Percentiles rank a stretch among this genome's conserved stretches.
phyloP scores from a whole-genome alignment of 225 moss, liverwort and hornwort species.

The Sphagnum tenellum region DNA sequence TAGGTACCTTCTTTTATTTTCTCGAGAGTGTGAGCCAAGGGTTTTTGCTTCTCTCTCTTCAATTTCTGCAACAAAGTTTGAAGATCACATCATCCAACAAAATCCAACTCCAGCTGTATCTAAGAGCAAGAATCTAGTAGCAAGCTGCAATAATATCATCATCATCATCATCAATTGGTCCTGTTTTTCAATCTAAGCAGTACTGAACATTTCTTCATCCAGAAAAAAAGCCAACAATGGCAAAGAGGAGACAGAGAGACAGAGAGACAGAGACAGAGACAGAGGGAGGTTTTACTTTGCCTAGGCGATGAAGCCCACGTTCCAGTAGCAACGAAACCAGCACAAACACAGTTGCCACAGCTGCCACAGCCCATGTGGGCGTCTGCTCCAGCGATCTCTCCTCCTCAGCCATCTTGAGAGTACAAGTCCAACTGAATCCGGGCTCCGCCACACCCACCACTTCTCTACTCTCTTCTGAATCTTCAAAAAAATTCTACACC shows the following conservation, averaged over 20 bases:
- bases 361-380: conserved; percentile 76
- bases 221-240: too few relatives aligned
- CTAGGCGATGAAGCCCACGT: conserved; percentile 40
- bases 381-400: conserved; percentile 53
- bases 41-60: conserved; percentile 45
- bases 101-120: neutral
- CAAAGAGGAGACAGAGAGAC: neutral
- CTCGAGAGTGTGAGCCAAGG: conserved; percentile 53
- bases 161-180: neutral
- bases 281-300: conserved; percentile 20
- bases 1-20: conserved; percentile 64
- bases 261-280: neutral
- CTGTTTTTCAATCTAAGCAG: too few relatives aligned
- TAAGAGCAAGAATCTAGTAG: neutral
- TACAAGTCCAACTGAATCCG: too few relatives aligned
- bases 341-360: conserved; percentile 59
- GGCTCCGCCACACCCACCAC: too few relatives aligned
- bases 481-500: too few relatives aligned
- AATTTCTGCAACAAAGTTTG: conserved; percentile 48
- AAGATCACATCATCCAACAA: neutral
- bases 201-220: too few relatives aligned
- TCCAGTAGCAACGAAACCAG: conserved; percentile 58
- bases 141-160: neutral
- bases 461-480: too few relatives aligned
- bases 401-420: conserved; percentile 19